Conservation (phyloP, 768 basidiomycete genomes). For the Hypholoma fasciculare region DNA sequence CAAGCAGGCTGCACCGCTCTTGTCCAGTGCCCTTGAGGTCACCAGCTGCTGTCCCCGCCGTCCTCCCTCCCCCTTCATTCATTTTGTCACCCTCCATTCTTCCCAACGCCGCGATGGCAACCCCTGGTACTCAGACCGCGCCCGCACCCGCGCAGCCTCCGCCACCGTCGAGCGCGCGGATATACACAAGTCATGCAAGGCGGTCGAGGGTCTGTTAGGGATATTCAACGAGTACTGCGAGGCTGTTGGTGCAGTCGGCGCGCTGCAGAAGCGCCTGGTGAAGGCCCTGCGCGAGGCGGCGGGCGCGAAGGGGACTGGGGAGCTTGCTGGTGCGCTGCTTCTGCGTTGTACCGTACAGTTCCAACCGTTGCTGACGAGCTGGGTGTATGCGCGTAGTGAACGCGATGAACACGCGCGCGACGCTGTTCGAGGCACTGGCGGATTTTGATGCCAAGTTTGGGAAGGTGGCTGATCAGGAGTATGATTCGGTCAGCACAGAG, state of each 20-base stretch:
- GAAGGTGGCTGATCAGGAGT: slow-evolving; percentile 75
- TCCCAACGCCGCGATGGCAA: not conserved
- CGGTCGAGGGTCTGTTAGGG: slow-evolving; percentile 66
- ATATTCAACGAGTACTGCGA: slow-evolving; percentile 77
- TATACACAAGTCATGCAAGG: slow-evolving; percentile 80
- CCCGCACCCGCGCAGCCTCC: slow-evolving; percentile 4
- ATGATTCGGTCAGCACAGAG: slow-evolving; percentile 59
- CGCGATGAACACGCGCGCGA: slow-evolving; percentile 63
- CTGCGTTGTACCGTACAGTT: not conserved
- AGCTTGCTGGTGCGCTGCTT: slow-evolving; percentile 58
- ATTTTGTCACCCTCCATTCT: not conserved
- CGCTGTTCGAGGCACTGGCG: slow-evolving; percentile 66
- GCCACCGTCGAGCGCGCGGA: slow-evolving; percentile 61
- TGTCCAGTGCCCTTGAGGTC: not conserved
- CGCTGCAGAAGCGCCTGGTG: slow-evolving; percentile 73
- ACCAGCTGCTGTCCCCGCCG: not conserved
- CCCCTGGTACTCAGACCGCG: not conserved
- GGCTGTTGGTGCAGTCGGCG: slow-evolving; percentile 57
- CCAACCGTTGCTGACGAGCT: slow-evolving; percentile 7
- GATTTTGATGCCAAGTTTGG: slow-evolving; percentile 77
- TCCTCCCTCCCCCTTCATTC: not conserved
- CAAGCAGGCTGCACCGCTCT: slow-evolving; percentile 34
- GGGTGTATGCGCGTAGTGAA: slow-evolving; percentile 46
- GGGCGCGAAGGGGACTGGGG: slow-evolving; percentile 53
- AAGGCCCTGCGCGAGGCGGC: slow-evolving; percentile 72